These are phyloP conservation scores for Blastomyces parvus DNA, from an alignment of 2,329 filamentous ascomycete genomes.

Conservation along the genomic window DNA sequence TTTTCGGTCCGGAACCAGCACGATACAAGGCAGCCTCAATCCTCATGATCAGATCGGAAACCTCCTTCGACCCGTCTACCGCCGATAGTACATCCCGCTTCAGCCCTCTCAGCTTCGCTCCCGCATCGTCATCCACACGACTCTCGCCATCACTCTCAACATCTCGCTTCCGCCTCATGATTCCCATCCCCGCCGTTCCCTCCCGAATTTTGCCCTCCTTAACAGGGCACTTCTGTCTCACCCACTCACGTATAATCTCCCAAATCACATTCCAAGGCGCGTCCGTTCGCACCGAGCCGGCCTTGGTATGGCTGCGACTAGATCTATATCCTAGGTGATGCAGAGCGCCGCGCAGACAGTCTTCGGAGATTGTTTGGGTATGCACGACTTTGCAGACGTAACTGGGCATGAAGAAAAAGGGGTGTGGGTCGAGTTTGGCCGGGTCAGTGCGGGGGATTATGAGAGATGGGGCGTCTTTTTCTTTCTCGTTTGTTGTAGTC, in stretches of 20 bases:
- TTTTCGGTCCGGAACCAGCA: slow-evolving; percentile 16
- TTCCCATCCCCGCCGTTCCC: slow-evolving; percentile 60
- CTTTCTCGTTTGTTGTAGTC: not conserved
- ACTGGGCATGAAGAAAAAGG: slow-evolving; percentile 79
- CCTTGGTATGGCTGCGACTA: slow-evolving; percentile 77
- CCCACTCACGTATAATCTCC: slow-evolving; percentile 91
- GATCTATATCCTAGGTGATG: slow-evolving; percentile 70
- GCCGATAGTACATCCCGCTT: slow-evolving; percentile 31
- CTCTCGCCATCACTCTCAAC: slow-evolving; percentile 8
- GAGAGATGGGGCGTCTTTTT: slow-evolving; percentile 17
- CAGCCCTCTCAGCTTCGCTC: slow-evolving; percentile 25
- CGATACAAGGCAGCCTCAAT: slow-evolving; percentile 39
- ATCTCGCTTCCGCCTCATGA: slow-evolving; percentile 45
- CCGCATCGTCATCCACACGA: slow-evolving; percentile 20
- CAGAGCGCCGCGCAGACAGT: slow-evolving; percentile 71
- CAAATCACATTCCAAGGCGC: slow-evolving; percentile 84
- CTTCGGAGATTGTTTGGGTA: slow-evolving; percentile 68
- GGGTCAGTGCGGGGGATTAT: slow-evolving; percentile 45
- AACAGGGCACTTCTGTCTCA: slow-evolving; percentile 67
- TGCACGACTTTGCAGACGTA: slow-evolving; percentile 67
- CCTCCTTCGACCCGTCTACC: slow-evolving; percentile 26
- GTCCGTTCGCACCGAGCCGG: slow-evolving; percentile 86
- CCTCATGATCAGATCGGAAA: slow-evolving; percentile 33
- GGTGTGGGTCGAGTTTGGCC: slow-evolving; percentile 60
- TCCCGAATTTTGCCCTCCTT: slow-evolving; percentile 62